Evolutionary conservation across 2,329 filamentous ascomycete species (phyloP), one percentile per base, ranked within the genome.

Genomic region (Fusarium concolor): DNA sequence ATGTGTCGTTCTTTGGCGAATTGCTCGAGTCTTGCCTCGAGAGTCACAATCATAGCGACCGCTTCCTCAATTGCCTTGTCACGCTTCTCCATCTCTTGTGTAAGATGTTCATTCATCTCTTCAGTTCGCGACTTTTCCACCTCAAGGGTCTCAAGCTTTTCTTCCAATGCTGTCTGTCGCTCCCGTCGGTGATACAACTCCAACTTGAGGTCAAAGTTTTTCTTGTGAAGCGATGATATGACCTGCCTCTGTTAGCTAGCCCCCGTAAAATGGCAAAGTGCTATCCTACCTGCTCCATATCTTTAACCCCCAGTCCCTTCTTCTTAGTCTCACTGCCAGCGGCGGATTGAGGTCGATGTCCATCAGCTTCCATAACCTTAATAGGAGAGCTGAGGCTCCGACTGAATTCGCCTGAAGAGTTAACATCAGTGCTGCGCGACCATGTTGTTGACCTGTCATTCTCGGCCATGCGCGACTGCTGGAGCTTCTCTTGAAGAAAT

Each of bases 161-260:
- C 82, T 72, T 92, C 89, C 33, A 92, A 72, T 22, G 80, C 80
- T 10, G 82, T 83, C 72, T 91, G 89, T 53, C 86, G 84, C 77
- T 93, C 87, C 28, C 90, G 84, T 9, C 89, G 85, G 73, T 93
- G 90, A 70, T 86, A 92, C 2, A 93, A 78, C 74, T 93, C 90
- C 31, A 93, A 81, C 76, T 93, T 93, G 41, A 93, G 82, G 68
- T 92, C 90, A 70, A 93, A 93, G 72, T 93, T 93, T 78, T 92
- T 87, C 75, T 93, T 93, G 76, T 90, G 88, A 22, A 93, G 79
- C 2, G 83, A 89, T 6, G 90, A 91, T 52, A 92, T 79, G 54
- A 89, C 87, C 85, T 91, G 4, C 45, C n/a, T 31, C 31, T 38
- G 55, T 70, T 60, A 71, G 65, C 29, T 18, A n/a, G 2, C 6